Evolutionary conservation across 768 basidiomycete genomes (phyloP), one percentile per base, ranked within the genome.

Genomic region (Neoboletus brunneissimus): DNA sequence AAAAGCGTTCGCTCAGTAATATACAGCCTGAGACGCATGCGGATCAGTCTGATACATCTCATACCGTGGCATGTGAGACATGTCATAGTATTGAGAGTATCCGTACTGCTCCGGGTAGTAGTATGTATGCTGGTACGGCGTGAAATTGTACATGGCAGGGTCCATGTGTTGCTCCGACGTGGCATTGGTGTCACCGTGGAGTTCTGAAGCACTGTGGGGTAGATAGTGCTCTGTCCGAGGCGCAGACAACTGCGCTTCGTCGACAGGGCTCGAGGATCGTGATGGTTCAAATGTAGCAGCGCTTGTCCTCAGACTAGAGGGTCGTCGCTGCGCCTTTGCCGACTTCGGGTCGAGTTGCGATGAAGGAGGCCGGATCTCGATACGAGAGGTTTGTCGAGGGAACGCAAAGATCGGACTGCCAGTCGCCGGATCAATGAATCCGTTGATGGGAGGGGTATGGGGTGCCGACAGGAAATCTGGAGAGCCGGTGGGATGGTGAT

Each of bases 361-460:
- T n/a, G 66, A 51, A 2, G 83, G 89, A 13, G 87, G 81, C 56
- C 89, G 86, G 49, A 91, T 91, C 71, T 89, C 85, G 53, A 91
- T 72, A 47, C 88, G 86, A 22, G 84, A 81, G 55, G 80, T 82
- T 67, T 88, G 84, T 20, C 88, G 82, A 34, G 89, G 86, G 65
- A 87, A 83, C 5, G 86, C 78, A 67, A 91, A 91, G 23, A 91
- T 81, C n/a, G 88, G 82, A 15, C 78, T 76, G 23, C 86, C 87
- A 34, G 85, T 85, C 10, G 79, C 59, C 8, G 86, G 84, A 67
- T 89, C 86, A 52, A 87, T 73, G 67, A 84, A 87, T 34, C 83
- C 81, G 58, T 80, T 83, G 63, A 82, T 65, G 5, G 85, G 83
- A 46, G 85, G 86, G 29, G 85, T 80, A 62, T 82, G 82, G 6